A percentile compares a stretch with the other conserved stretches of the same genome.
These are phyloP conservation scores for Amyloporia xantha DNA, from an alignment of 768 basidiomycete genomes.

Conservation along the genomic window DNA sequence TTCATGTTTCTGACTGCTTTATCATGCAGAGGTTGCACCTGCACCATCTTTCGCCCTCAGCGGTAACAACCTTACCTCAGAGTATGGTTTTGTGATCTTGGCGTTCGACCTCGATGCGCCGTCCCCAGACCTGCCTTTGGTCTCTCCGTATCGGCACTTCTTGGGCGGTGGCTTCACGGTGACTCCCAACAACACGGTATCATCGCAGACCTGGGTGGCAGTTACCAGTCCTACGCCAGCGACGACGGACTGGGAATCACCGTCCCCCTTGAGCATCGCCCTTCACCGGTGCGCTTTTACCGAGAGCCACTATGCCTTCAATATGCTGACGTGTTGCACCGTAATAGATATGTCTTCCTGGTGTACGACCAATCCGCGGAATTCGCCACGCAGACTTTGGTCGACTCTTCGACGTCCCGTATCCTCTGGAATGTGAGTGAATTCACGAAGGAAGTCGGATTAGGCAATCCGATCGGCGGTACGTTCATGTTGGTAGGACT, in stretches of 20 bases:
- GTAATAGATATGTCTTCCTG: slow-evolving; percentile 2
- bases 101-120: slow-evolving; percentile 5
- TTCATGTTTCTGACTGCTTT: not conserved
- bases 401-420: not conserved
- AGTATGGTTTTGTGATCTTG: not conserved
- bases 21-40: not conserved
- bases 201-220: not conserved
- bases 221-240: not conserved
- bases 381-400: not conserved
- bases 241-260: not conserved
- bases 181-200: not conserved
- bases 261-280: not conserved
- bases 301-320: not conserved
- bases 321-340: not conserved
- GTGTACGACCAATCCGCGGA: not conserved
- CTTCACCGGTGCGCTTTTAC: not conserved
- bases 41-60: not conserved
- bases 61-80: not conserved
- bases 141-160: not conserved
- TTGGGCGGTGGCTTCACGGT: not conserved
- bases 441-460: not conserved
- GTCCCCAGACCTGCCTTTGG: not conserved
- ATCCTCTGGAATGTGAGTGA: not conserved
- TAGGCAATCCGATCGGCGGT: slow-evolving; percentile 2
- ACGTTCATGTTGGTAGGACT: slow-evolving; percentile 1